These are phyloP conservation scores for Tetraselmis striata DNA, from an alignment of 139 green algal genomes.

Conservation along the genomic window DNA sequence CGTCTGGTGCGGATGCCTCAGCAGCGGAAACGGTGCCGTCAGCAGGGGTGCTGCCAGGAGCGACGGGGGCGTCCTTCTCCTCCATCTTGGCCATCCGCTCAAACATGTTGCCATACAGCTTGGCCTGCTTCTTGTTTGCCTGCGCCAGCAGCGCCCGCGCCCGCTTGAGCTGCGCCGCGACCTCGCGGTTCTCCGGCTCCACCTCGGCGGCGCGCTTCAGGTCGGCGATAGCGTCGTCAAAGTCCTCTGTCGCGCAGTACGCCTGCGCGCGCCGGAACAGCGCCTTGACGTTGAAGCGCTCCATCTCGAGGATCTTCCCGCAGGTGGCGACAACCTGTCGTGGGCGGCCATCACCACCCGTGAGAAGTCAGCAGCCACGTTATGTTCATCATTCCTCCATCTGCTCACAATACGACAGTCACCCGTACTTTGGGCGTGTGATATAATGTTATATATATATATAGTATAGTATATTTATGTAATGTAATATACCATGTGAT, in stretches of 20 bases:
- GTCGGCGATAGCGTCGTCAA: conserved; percentile 71
- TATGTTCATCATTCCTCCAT: no score
- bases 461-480: no score
- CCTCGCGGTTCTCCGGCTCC: conserved; percentile 49
- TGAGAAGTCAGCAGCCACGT: no score
- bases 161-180: conserved; percentile 30
- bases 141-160: conserved; percentile 12
- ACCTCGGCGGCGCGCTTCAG: conserved; percentile 51
- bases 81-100: conserved; percentile 4
- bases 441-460: no score
- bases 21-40: no score
- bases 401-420: no score
- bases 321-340: not conserved
- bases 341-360: no score
- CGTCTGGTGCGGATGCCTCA: no score
- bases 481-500: no score
- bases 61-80: no score
- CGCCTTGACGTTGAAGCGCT: conserved; percentile 87
- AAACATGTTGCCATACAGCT: conserved; percentile 63
- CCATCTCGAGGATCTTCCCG: conserved; percentile 67
- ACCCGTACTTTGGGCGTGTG: no score
- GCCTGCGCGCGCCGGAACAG: conserved; percentile 85
- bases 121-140: conserved; percentile 55
- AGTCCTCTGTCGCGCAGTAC: conserved; percentile 38
- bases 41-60: no score